Base-by-base conservation (phyloP, 2,329 filamentous ascomycete species). In the Ophiostoma australiae region DNA sequence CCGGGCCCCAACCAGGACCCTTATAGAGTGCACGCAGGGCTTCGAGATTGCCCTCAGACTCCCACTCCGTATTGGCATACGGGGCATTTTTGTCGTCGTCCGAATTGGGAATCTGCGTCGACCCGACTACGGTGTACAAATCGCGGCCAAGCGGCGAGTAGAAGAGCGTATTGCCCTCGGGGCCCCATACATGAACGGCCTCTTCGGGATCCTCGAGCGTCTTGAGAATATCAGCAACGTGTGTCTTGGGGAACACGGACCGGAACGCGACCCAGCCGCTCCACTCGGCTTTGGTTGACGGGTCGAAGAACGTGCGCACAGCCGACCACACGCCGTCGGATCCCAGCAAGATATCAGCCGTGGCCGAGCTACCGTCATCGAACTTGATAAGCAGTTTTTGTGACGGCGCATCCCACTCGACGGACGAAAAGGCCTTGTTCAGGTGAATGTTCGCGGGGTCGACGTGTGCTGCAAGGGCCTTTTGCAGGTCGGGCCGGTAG, bases 291-390 rank as follows among this genome's bases (percentile, higher is more conserved):
- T 76, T 75, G 15, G 82, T 79, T 0, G 78, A 75, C 0, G 82
- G 81, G 1, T 83, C 78, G 69, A 85, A 82, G n/a, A 80, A 80
- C 33, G 76, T 77, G 15, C 80, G 78, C 33, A 84, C 80, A 1
- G 79, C 77, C 27, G 83, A 85, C 74, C 84, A 82, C 67, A 87
- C 82, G 55, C 85, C 85, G 75, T 87, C 85, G 0, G 84, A 82
- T 0, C 84, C 85, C 20, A 87, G 79, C 33, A 86, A 75, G 58
- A 86, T 76, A 73, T 87, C 83, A 0, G 82, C 83, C 0, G 76
- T 75, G 0, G 78, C 78, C 2, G 76, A 78, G 0, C 79, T 81
- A 6, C 82, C 84, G 74, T 87, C 85, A n/a, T 79, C 77, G 74
- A 87, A 87, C 35, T 75, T 75, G 0, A 86, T 75, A 0, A 80